These are phyloP conservation scores for Skeletonema grethae DNA, from an alignment of 108 stramenopile genomes.

Conservation along the genomic window DNA sequence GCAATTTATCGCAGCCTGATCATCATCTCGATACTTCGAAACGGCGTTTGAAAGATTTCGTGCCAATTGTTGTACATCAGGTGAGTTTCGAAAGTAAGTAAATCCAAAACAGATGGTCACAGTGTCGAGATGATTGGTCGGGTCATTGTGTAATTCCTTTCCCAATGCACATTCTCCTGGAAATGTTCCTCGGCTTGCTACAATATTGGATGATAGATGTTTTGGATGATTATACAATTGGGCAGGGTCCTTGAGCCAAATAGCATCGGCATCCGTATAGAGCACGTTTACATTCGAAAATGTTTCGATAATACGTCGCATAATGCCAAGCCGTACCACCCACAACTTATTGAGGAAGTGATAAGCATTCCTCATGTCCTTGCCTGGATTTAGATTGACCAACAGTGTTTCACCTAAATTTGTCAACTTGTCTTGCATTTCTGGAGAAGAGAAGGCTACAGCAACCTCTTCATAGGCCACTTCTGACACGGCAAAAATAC, in stretches of 20 bases:
- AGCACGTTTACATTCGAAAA: background rate
- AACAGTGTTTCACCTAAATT: background rate
- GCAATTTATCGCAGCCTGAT: conserved; percentile 2
- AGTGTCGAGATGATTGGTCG: too few species aligned
- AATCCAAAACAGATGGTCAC: conserved; percentile 4
- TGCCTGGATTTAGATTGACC: conserved; percentile 1
- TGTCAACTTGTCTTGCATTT: background rate
- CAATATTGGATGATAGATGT: conserved; percentile 9
- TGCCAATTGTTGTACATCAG: background rate
- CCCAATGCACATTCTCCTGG: background rate
- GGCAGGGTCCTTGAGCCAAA: background rate
- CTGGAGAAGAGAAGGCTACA: background rate
- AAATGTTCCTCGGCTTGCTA: conserved; percentile 11
- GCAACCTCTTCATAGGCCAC: conserved; percentile 1
- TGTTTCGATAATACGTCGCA: background rate
- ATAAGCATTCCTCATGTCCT: background rate
- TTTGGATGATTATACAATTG: background rate
- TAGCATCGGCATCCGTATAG: background rate
- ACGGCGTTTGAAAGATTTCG: too few species aligned
- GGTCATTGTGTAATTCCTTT: background rate
- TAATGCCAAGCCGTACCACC: background rate
- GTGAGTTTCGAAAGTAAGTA: conserved; percentile 8
- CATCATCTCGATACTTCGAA: background rate
- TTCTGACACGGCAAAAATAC: conserved; percentile 1
- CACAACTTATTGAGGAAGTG: background rate